Base-by-base conservation (phyloP, 164 flowering plant genomes). In the Cinnamomum chago region DNA sequence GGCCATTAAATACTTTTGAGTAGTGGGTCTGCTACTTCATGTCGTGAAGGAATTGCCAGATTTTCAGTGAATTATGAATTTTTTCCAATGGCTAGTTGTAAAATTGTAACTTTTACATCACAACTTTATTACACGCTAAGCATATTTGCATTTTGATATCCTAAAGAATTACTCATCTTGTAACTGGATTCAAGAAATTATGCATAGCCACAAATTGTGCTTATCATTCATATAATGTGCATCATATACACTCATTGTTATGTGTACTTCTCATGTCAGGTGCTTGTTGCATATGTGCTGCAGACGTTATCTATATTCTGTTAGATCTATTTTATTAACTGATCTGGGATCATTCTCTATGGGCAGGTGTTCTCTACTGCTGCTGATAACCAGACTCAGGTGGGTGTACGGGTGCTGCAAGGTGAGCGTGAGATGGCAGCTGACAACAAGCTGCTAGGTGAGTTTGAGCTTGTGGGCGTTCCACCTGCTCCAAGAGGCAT, bases 341-440 rank as follows among this genome's bases (percentile, higher is more conserved):
- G 47, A 23, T 55, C 12, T 15, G 3, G 52, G 62, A 52, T 5
- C 20, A 18, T 18, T 72, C 3, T 73, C n/a, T 72, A 68, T 68
- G 22, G 24, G 25, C 80, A 87, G 88, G 88, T 87, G 28, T 87
- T 87, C 81, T 87, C 88, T 0, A 87, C 90, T 7, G 90, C 90
- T 22, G 87, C 88, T 51, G 90, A 87, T 77, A 85, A 87, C 74
- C 90, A 87, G 81, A 87, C 88, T 9, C 90, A 85, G 75, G 90
- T 87, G 23, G 90, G 90, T 4, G 78, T 87, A 2, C 80, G 82
- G 58, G 90, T 87, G 27, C 79, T 85, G 64, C 88, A 87, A 77
- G 90, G 88, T 69, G 90, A 87, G 78, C 85, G 90, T 12, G 87
- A 85, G 70, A 85, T 85, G 88, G 90, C 88, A 51, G 4, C 86